Percentiles rank a stretch among this genome's conserved stretches.
These are phyloP conservation scores for Chaetomidium leptoderma DNA, from an alignment of 495 filamentous ascomycete genomes.

Conservation along the genomic window DNA sequence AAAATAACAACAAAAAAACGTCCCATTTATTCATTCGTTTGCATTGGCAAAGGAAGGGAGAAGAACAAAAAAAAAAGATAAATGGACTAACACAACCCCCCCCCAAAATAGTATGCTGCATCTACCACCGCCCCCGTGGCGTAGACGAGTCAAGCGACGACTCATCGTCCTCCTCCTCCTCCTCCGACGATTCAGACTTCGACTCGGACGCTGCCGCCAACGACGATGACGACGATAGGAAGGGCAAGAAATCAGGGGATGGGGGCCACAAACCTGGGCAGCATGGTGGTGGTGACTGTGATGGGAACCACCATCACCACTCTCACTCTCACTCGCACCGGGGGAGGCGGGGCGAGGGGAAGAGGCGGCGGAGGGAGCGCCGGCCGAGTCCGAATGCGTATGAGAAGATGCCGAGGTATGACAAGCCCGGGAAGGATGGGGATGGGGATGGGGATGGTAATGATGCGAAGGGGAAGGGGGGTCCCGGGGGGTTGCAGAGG, in stretches of 20 bases:
- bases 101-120: constrained; percentile 76
- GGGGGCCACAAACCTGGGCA: constrained; percentile 34
- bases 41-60: too few relatives aligned
- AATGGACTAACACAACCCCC: not conserved
- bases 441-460: constrained; percentile 1
- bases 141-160: constrained; percentile 84
- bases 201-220: too few relatives aligned
- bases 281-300: constrained; percentile 39
- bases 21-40: too few relatives aligned
- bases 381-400: constrained; percentile 88
- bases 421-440: constrained; percentile 32
- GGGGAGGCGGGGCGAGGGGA: constrained; percentile 28
- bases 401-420: constrained; percentile 75
- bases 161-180: constrained; percentile 56
- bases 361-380: constrained; percentile 44
- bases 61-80: too few relatives aligned
- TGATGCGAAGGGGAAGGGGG: constrained; percentile 1
- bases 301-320: constrained; percentile 37
- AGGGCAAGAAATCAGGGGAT: constrained; percentile 22
- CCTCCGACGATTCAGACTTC: constrained; percentile 42
- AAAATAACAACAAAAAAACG: too few relatives aligned
- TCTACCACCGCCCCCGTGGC: constrained; percentile 81
- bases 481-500: not conserved
- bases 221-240: constrained; percentile 28
- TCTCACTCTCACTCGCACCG: constrained; percentile 31